Evolutionary conservation across 2,329 filamentous ascomycete species (phyloP), one percentile per base, ranked within the genome.

Genomic region (Penicillium brevicompactum): DNA sequence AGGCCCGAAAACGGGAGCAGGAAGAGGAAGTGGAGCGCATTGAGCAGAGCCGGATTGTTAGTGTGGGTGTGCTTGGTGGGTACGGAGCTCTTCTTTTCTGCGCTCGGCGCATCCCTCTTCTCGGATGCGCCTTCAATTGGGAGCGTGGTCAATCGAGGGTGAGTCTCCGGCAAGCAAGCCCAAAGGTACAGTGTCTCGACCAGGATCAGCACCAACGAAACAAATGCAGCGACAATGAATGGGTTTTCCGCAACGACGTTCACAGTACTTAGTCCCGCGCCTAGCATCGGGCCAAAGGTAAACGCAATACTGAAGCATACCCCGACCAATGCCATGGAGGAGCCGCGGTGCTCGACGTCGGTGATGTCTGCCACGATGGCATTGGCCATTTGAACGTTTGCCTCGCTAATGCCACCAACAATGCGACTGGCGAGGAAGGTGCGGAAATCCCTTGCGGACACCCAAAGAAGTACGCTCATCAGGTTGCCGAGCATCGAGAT

Each of bases 251-350:
- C 86, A 22, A 97, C 88, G 5, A 86, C 85, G 13, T 86, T 85
- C 58, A 96, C 86, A 49, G 84, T 88, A 60, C 90, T 89, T 21
- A 99, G 80, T 71, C 87, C 93, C 2, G 94, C 94, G 56, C 94
- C 94, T 7, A 99, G 82, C 9, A 92, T 92, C 0, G 94, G 94
- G 0, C 94, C 94, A 71, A 97, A 95, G 0, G 94, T 99, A 72
- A 99, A 99, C 16, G 94, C 94, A 64, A 99, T 87, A 58, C 91
- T 96, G 78, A 99, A 99, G 78, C 94, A 97, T 13, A 90, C 92
- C 56, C 94, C 94, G 27, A 99, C 93, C 51, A 99, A 82, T 7
- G 94, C 94, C 91, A 99, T 97, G 41, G 94, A 97, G 18, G 91
- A 87, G 21, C 93, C 91, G 27, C 94, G 86, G 67, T 88, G 89